Base-by-base conservation (phyloP, 306 rosid species). In the Sechiopsis laciniata region DNA sequence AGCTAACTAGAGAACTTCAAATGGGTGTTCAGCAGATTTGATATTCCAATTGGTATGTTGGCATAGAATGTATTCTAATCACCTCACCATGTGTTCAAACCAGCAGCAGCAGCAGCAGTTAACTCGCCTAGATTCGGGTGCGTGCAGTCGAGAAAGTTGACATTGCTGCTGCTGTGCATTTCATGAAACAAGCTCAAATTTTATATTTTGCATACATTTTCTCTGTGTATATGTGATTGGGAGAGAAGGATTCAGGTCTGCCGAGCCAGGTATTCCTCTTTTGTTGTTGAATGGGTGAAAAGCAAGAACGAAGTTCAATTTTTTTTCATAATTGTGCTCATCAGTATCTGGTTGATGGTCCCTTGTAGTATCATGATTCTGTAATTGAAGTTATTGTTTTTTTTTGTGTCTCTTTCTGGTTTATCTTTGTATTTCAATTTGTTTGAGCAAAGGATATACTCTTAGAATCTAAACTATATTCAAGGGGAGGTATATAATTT, bases 161-260 rank as follows among this genome's bases (percentile, higher is more conserved):
- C 7, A 67, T 6, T 24, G 74, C 46, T 48, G 53, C 53, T 69
- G 59, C 21, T 50, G 22, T 50, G 73, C 58, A 68, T 68, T 21
- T 40, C 73, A 68, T 48, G 24, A 32, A 68, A 68, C 50, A 48
- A 68, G 74, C 74, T 50, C 22, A 22, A 51, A 45, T 69, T 69
- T 69, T 69, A 57, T 69, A 69, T 69, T 69, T 69, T 50, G 37
- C 74, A 69, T 69, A 21, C 74, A 50, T 69, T 69, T 68, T 66
- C 67, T 62, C 74, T 69, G 74, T 69, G 59, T 69, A 69, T 69
- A 69, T 69, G 57, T 69, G 74, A 69, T 51, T 69, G 74, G 74
- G 74, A 51, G 57, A 24, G 74, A 24, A 46, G 74, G 74, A 51
- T 69, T 69, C 74, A 32, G 58, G 58, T 69, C 12, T 68, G 57